Evolutionary conservation across 768 basidiomycete species (phyloP).

Genomic region (Collybia nuda): DNA sequence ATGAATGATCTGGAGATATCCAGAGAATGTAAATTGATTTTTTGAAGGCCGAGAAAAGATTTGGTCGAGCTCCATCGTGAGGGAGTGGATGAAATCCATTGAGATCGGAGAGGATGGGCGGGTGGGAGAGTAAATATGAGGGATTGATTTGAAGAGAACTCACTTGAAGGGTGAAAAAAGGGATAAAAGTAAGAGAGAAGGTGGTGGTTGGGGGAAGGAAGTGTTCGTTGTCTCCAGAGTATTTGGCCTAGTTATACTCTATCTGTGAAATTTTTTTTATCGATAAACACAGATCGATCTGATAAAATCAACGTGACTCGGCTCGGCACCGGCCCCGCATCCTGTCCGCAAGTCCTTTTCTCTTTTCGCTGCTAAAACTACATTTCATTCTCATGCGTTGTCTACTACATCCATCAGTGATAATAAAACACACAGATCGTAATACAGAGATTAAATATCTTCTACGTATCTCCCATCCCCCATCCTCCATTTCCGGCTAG

Average conservation of each 20-base stretch:
- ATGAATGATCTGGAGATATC: conserved; percentile 20
- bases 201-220: conserved; percentile 48
- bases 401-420: neutral
- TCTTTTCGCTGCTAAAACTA: conserved; percentile 1
- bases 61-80: conserved; percentile 22
- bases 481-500: conserved; percentile 78
- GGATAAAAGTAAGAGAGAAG: conserved; percentile 33
- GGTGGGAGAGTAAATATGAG: neutral
- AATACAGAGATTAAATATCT: conserved; percentile 1
- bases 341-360: neutral
- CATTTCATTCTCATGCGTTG: neutral
- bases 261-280: conserved; percentile 58
- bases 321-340: conserved; percentile 22
- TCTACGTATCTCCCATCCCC: conserved; percentile 36
- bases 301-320: conserved; percentile 45
- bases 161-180: conserved; percentile 35
- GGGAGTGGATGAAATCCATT: conserved; percentile 26
- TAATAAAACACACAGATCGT: neutral
- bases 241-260: conserved; percentile 65
- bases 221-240: conserved; percentile 32
- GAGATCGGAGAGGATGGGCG: conserved; percentile 4
- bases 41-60: conserved; percentile 7
- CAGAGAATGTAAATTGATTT: conserved; percentile 13
- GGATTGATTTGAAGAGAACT: conserved; percentile 7
- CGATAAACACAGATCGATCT: conserved; percentile 57